Base-by-base conservation (phyloP, 208 protist species). In the Trypanosoma mega region DNA sequence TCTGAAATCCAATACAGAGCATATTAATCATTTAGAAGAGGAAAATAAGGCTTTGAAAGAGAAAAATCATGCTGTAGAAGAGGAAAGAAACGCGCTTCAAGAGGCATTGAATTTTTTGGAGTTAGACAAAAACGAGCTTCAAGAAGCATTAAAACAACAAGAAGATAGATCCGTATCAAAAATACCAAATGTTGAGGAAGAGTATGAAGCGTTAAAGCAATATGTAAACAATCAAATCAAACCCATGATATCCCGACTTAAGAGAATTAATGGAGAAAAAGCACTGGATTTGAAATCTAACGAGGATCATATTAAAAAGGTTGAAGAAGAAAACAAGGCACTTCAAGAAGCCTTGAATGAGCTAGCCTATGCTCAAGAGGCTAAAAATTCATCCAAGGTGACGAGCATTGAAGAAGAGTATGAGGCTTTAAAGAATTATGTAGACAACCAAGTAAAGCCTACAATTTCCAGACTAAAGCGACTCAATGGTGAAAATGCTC, bases 171-270 rank as follows among this genome's bases (percentile, higher is more conserved):
- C 26, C 20, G 26, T 37, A 41, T 3, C 47, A 51, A 14, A 30
- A 57, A n/a, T 14, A 9, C 3, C 39, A 23, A 11, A 14, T 39
- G 37, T 29, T 20, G 27, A 31, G 60, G 67, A 67, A 27, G 58
- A 65, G 12, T 39, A 65, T 31, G 67, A 52, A 9, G 67, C 56
- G 12, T 23, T 73, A 2, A 20, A 61, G 12, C 2, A 45, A 14
- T 52, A 67, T 55, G 20, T 73, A 14, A 52, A 67, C 4, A 48
- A 73, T 1, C 41, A 62, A 30, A 4, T 70, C 9, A 70, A 63
- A 49, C 64, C 59, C 18, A 63, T 47, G 52, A 57, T 58, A 9
- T 54, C 30, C 3, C 29, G 37, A 2, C 27, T 65, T 14, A 59
- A 66, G 51, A 41, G 68, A 1, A 21, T 41, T 8, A 24, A 30